Conservation (phyloP, 257 asterid species). For the Striga asiatica region DNA sequence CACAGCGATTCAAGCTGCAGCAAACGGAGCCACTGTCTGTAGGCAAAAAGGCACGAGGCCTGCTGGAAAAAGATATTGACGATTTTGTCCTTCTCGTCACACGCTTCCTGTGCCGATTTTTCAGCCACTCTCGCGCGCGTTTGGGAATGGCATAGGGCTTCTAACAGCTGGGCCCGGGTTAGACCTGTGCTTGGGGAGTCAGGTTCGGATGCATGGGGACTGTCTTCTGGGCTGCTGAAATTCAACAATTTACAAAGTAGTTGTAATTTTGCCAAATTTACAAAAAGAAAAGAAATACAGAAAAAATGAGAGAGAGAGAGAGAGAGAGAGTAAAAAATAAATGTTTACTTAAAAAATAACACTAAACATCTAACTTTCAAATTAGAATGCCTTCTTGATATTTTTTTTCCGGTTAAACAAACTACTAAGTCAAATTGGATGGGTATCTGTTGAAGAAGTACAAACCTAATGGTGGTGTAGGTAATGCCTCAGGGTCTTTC, state of each 20-base stretch:
- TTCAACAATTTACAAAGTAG: not conserved
- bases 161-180: constrained; percentile 39
- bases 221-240: constrained; percentile 21
- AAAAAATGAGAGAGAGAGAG: too few relatives aligned
- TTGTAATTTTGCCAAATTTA: not conserved
- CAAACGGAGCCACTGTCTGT: constrained; percentile 51
- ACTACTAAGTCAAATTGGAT: too few relatives aligned
- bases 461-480: too few relatives aligned
- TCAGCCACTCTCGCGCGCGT: constrained; percentile 69
- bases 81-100: constrained; percentile 44
- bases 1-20: constrained; percentile 49
- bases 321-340: too few relatives aligned
- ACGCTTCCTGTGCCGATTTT: constrained; percentile 51
- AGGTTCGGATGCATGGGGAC: constrained; percentile 12
- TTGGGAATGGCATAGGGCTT: constrained; percentile 68
- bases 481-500: too few relatives aligned
- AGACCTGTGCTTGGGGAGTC: constrained; percentile 25
- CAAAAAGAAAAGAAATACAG: too few relatives aligned
- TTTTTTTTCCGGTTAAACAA: too few relatives aligned
- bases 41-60: constrained; percentile 55
- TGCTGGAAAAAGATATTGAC: constrained; percentile 48
- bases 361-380: too few relatives aligned
- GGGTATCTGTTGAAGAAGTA: too few relatives aligned
- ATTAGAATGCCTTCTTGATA: too few relatives aligned
- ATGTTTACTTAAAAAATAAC: too few relatives aligned